These are phyloP conservation scores for Trametes pubescens DNA, from an alignment of 1,284 basidiomycete genomes.

Conservation along the genomic window DNA sequence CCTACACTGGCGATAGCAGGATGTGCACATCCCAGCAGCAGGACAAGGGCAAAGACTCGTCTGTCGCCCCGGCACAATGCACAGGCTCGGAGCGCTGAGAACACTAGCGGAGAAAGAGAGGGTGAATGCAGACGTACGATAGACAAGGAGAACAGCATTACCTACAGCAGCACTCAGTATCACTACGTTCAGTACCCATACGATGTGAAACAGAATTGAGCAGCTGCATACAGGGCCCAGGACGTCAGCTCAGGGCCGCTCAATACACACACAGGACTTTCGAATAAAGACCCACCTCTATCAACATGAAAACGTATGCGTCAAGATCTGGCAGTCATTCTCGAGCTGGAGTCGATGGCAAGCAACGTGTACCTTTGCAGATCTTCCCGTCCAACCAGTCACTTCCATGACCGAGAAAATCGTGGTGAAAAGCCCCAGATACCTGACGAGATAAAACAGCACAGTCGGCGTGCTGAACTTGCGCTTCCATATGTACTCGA, in stretches of 20 bases:
- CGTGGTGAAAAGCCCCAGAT: constrained; percentile 21
- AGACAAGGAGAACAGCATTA: background rate
- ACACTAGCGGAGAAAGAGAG: too few relatives aligned
- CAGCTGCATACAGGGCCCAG: constrained; percentile 2
- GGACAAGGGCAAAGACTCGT: background rate
- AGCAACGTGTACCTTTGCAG: background rate
- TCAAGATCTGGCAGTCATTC: too few relatives aligned
- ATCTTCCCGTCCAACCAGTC: background rate
- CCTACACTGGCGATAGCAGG: background rate
- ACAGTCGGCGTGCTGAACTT: constrained; percentile 7
- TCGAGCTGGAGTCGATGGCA: background rate
- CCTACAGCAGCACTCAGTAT: constrained; percentile 13
- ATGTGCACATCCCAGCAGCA: constrained; percentile 13
- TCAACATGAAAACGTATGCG: background rate
- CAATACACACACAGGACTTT: background rate
- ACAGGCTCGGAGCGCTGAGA: constrained; percentile 7
- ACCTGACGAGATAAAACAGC: constrained; percentile 26
- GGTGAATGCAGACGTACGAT: too few relatives aligned
- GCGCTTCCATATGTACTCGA: constrained; percentile 22
- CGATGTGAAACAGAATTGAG: constrained; percentile 1
- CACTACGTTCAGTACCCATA: constrained; percentile 16
- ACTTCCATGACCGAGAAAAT: constrained; percentile 6
- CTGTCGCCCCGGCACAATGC: constrained; percentile 8
- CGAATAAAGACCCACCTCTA: background rate
- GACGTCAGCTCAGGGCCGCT: background rate